Evolutionary conservation across 73 alveolate genomes (phyloP), one percentile per base, ranked within the genome.

Genomic region (Paramecium biaurelia): DNA sequence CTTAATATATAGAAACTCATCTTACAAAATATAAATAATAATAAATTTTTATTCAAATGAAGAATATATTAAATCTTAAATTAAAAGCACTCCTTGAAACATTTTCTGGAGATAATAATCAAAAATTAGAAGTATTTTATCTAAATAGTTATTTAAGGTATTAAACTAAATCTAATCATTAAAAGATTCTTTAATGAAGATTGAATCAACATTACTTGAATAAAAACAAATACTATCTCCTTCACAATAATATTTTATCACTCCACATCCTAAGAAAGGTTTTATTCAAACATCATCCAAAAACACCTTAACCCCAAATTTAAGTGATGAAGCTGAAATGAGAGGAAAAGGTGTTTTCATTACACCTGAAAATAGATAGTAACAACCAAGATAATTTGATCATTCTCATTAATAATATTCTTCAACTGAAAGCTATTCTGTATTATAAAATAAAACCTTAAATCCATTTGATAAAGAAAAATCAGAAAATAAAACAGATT

Each of bases 301-400:
- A 45, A 53, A 53, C 18, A 53, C 4, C 14, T 42, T 79, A 34
- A 79, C 90, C 2, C 90, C 90, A 10, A 79, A 79, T 47, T 43
- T 79, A 45, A 79, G 90, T 45, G 74, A 79, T n/a, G 90, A 79
- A 7, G 70, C 70, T 38, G 90, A 72, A 72, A 12, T 72, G 34
- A 72, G 86, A 42, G 86, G 43, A 9, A 79, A 41, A 20, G 70
- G 76, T 28, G 47, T 79, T 42, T 79, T 43, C 47, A 79, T 79
- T 1, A 79, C 90, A 3, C 90, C 90, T 5, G 90, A 79, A 20
- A 23, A 79, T 20, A 43, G 74, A 79, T 47, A 79, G 18, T 23
- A 79, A 41, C 21, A 79, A 21, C 90, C 76, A 43, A 79, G 90
- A 11, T 21, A 79, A 79, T 79, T 79, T 45, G 90, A 79, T 2